Conservation (phyloP, 495 filamentous ascomycete species). For the Xylaria cubensis region DNA sequence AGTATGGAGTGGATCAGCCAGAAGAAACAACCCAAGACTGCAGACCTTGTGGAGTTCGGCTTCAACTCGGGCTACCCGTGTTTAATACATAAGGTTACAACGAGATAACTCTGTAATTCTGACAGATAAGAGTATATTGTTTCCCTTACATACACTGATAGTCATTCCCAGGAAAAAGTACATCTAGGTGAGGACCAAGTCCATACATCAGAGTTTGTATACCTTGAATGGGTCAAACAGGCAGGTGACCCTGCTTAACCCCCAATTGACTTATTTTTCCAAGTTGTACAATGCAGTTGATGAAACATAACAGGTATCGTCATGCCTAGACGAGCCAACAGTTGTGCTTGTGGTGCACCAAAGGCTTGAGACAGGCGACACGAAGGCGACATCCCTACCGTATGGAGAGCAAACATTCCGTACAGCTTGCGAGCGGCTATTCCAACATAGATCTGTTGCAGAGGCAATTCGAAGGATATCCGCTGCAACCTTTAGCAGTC, state of each 20-base stretch:
- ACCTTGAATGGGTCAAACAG: conserved; percentile 1
- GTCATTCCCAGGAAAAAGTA: background rate
- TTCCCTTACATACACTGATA: background rate
- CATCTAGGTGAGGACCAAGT: background rate
- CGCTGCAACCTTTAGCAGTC: conserved; percentile 6
- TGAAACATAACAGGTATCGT: background rate
- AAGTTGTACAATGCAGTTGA: background rate
- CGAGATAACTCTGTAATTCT: background rate
- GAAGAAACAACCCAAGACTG: background rate
- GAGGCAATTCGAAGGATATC: conserved; percentile 13
- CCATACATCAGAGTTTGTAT: conserved; percentile 5
- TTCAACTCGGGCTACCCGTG: conserved; percentile 4
- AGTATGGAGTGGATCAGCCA: conserved; percentile 16
- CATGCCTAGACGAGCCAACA: conserved; percentile 5
- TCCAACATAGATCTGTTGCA: conserved; percentile 26
- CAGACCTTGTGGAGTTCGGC: background rate
- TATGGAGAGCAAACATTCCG: conserved; percentile 14
- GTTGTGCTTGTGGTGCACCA: conserved; percentile 22
- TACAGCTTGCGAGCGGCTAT: conserved; percentile 7
- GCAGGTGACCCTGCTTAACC: background rate
- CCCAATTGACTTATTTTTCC: background rate
- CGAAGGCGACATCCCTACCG: conserved; percentile 19
- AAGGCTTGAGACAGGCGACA: background rate
- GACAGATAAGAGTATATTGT: background rate
- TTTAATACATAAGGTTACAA: background rate